A percentile compares a stretch with the other conserved stretches of the same genome.
These are phyloP conservation scores for Talaromyces sp. DNA, from an alignment of 2,329 filamentous ascomycete species.

Conservation along the genomic window DNA sequence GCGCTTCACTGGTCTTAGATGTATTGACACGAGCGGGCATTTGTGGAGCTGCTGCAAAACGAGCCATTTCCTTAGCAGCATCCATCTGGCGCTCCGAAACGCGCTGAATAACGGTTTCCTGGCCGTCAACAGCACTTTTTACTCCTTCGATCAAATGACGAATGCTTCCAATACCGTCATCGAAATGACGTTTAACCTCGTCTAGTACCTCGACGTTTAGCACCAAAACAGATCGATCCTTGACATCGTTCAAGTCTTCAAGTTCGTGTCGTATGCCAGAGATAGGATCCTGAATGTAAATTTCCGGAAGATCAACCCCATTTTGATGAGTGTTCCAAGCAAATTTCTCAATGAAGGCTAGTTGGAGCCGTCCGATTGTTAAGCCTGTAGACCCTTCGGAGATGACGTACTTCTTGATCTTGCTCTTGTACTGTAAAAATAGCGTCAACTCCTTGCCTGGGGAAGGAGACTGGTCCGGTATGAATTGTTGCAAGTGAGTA, in stretches of 20 bases:
- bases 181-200: conserved; percentile 93
- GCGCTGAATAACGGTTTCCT: conserved; percentile 72
- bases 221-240: conserved; percentile 90
- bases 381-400: conserved; percentile 78
- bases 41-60: conserved; percentile 50
- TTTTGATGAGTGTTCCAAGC: conserved; percentile 98
- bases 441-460: conserved; percentile 85
- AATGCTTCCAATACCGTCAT: conserved; percentile 79
- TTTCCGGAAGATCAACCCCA: conserved; percentile 86
- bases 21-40: conserved; percentile 27
- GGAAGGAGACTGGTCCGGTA: conserved; percentile 53
- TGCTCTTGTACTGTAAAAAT: conserved; percentile 93
- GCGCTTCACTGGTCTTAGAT: conserved; percentile 18
- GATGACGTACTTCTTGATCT: conserved; percentile 93
- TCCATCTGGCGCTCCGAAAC: conserved; percentile 91
- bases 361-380: conserved; percentile 79
- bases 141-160: conserved; percentile 81
- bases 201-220: conserved; percentile 89
- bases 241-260: conserved; percentile 87
- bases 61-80: conserved; percentile 78
- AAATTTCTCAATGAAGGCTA: conserved; percentile 98
- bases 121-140: conserved; percentile 75
- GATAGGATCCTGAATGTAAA: conserved; percentile 93
- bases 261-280: conserved; percentile 96
- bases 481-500: conserved; percentile 50